A percentile compares a stretch with the other conserved stretches of the same genome.
phyloP scores from a whole-genome alignment of 2,329 filamentous ascomycete genomes.

The Aureobasidium lini region DNA sequence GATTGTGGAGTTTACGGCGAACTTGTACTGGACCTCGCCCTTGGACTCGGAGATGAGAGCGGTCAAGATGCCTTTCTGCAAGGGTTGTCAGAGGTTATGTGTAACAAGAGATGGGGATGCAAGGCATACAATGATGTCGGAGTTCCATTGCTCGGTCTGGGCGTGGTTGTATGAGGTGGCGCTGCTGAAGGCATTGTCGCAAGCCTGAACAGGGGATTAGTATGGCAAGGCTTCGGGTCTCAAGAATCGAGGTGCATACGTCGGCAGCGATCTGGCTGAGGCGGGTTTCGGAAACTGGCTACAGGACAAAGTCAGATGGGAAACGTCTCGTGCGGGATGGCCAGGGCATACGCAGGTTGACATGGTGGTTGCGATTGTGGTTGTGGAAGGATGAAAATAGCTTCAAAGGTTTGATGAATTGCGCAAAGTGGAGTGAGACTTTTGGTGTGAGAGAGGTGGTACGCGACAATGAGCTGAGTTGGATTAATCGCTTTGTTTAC shows the following conservation, averaged over 20 bases:
- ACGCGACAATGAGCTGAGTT: background rate
- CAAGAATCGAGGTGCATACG: constrained; percentile 37
- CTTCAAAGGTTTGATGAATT: background rate
- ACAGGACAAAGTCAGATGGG: constrained; percentile 12
- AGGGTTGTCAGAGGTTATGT: constrained; percentile 25
- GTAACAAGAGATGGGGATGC: constrained; percentile 23
- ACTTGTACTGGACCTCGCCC: constrained; percentile 66
- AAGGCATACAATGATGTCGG: constrained; percentile 73
- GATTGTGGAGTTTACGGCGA: constrained; percentile 95
- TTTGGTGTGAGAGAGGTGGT: background rate
- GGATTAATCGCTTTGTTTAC: background rate
- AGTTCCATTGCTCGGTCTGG: constrained; percentile 83
- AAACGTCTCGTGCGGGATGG: background rate
- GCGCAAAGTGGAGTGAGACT: background rate
- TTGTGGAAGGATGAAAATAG: background rate
- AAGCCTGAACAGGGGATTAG: constrained; percentile 53
- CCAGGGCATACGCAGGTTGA: background rate
- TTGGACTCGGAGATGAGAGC: constrained; percentile 66
- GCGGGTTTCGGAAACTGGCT: constrained; percentile 70
- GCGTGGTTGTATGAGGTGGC: constrained; percentile 80
- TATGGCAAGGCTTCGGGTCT: background rate
- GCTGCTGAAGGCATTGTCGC: constrained; percentile 65
- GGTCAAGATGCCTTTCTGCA: constrained; percentile 67
- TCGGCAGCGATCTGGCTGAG: constrained; percentile 81
- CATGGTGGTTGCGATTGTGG: background rate